Percentiles rank a stretch among this genome's conserved stretches.
phyloP scores from a whole-genome alignment of 2,329 filamentous ascomycete species.

The Diaporthe citriasiana region DNA sequence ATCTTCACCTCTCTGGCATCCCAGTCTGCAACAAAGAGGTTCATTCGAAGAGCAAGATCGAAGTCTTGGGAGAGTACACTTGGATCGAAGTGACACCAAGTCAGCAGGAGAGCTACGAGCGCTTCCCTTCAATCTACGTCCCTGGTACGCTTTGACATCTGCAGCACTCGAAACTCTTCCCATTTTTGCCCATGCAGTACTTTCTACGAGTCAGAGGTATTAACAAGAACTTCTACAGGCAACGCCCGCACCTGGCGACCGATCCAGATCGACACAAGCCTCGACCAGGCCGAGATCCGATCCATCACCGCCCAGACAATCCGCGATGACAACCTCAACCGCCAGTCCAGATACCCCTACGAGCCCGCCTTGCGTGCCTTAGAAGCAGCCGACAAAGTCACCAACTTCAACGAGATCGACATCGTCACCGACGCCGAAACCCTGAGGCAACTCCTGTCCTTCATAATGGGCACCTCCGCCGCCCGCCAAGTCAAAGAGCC shows the following conservation, averaged over 20 bases:
- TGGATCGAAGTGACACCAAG: constrained; percentile 36
- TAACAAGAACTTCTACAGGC: background rate
- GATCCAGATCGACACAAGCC: background rate
- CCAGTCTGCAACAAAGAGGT: background rate
- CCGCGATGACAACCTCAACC: constrained; percentile 24
- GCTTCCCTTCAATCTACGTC: constrained; percentile 37
- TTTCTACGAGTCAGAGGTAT: background rate
- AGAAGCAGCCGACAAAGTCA: background rate
- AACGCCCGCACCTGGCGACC: constrained; percentile 34
- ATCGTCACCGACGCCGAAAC: constrained; percentile 36
- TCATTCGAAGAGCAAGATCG: constrained; percentile 3
- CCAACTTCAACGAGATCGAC: constrained; percentile 26
- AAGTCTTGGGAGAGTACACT: constrained; percentile 39
- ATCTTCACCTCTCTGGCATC: constrained; percentile 11
- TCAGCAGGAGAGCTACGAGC: constrained; percentile 13
- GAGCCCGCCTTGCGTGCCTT: constrained; percentile 40
- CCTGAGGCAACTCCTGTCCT: constrained; percentile 25
- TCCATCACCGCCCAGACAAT: background rate
- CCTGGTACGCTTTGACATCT: constrained; percentile 2
- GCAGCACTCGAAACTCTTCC: background rate
- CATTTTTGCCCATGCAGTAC: background rate
- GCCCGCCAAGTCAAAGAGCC: background rate
- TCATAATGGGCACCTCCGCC: constrained; percentile 4
- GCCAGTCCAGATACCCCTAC: constrained; percentile 32
- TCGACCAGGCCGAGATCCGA: background rate